Evolutionary conservation across 306 rosid species (phyloP).

Genomic region (Betula pendula): DNA sequence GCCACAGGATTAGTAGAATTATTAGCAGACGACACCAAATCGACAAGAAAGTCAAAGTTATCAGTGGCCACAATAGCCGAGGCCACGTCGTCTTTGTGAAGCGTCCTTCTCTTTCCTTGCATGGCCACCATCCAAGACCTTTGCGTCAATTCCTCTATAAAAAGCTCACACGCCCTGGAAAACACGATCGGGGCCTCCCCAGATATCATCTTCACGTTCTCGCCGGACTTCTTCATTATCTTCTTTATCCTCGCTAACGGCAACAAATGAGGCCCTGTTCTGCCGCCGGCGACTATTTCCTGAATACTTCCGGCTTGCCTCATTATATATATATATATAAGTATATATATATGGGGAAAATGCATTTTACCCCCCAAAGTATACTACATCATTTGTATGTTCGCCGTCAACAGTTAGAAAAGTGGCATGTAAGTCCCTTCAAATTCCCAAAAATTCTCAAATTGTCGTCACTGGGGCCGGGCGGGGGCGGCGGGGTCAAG

Average conservation of each 20-base stretch:
- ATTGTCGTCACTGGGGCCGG: too few relatives aligned
- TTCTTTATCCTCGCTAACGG: conserved; percentile 81
- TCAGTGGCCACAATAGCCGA: conserved; percentile 63
- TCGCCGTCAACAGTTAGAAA: too few relatives aligned
- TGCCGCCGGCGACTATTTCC: conserved; percentile 43
- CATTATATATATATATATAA: conserved; percentile 45
- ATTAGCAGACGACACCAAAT: not conserved
- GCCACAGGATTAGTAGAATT: not conserved
- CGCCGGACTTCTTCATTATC: conserved; percentile 71
- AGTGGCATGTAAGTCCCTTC: too few relatives aligned
- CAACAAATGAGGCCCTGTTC: conserved; percentile 58
- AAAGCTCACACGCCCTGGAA: conserved; percentile 76
- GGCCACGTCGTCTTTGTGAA: conserved; percentile 70
- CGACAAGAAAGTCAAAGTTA: conserved; percentile 60
- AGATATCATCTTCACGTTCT: conserved; percentile 77
- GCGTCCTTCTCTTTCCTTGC: conserved; percentile 63
- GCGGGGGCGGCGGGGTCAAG: too few relatives aligned
- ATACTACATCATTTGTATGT: too few relatives aligned
- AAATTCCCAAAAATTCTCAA: too few relatives aligned
- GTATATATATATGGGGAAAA: too few relatives aligned
- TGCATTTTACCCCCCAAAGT: too few relatives aligned
- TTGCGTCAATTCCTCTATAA: conserved; percentile 55
- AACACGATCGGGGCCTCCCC: conserved; percentile 74
- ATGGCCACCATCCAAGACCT: conserved; percentile 66
- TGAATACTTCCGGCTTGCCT: conserved; percentile 78